Evolutionary conservation across 2,329 filamentous ascomycete species (phyloP).

Genomic region (Fusarium compactum): DNA sequence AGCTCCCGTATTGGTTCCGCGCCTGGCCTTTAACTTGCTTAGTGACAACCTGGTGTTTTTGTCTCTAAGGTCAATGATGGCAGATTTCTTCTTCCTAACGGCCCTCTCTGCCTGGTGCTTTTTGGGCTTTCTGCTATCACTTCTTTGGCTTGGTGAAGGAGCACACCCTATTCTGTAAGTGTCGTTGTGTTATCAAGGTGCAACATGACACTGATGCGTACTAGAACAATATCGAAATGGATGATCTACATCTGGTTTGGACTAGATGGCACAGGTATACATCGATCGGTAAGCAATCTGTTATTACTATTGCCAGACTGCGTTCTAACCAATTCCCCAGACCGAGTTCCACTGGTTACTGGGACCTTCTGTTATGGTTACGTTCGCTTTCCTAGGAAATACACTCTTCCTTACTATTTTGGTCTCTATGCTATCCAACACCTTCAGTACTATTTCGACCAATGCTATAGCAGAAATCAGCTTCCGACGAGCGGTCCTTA

Average conservation of each 20-base stretch:
- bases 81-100: slow-evolving; percentile 83
- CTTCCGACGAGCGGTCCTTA: slow-evolving; percentile 83
- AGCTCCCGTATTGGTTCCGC: slow-evolving; percentile 80
- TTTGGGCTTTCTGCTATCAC: slow-evolving; percentile 81
- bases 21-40: slow-evolving; percentile 84
- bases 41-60: slow-evolving; percentile 88
- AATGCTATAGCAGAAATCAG: slow-evolving; percentile 87
- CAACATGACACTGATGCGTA: slow-evolving; percentile 16
- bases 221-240: slow-evolving; percentile 82
- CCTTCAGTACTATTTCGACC: slow-evolving; percentile 80
- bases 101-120: slow-evolving; percentile 85
- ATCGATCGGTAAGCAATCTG: slow-evolving; percentile 60
- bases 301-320: background rate
- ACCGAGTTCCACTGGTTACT: slow-evolving; percentile 82
- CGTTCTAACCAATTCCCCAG: slow-evolving; percentile 49
- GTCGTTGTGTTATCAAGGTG: background rate
- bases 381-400: slow-evolving; percentile 88
- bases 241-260: slow-evolving; percentile 96
- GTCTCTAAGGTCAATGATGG: slow-evolving; percentile 85
- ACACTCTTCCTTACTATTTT: slow-evolving; percentile 90
- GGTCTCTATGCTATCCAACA: slow-evolving; percentile 87
- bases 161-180: slow-evolving; percentile 67
- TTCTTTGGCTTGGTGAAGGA: slow-evolving; percentile 81
- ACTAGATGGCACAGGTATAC: slow-evolving; percentile 77
- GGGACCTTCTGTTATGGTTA: slow-evolving; percentile 82